Evolutionary conservation across 2,329 filamentous ascomycete genomes (phyloP), one percentile per base, ranked within the genome.

Genomic region (Penicillium crustosum): DNA sequence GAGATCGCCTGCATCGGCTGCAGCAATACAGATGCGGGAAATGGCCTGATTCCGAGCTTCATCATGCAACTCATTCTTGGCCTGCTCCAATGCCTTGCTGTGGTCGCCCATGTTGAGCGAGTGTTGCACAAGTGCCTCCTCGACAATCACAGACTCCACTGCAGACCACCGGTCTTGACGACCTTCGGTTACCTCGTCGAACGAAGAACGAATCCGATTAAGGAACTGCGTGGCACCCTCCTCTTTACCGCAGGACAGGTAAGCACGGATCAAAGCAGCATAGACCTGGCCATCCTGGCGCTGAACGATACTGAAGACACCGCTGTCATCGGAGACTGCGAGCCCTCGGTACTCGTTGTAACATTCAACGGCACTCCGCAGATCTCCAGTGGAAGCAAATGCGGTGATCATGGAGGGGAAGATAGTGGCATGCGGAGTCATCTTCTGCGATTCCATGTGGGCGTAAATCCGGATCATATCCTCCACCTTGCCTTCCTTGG

Each of bases 391-490:
- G 42, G 85, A 84, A 60, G 91, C 91, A 71, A 96, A 97, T 0
- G 93, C 92, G n/a, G 89, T 87, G 73, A 99, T 97, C 90, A 99
- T 96, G 19, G 88, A 84, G 1, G 92, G 89, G 77, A 96, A 97
- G 52, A 93, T 90, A 45, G 89, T 86, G 6, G 91, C 88, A 58
- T 89, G 87, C 0, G 93, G 91, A 17, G 85, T 83, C 23, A 91
- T 84, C 56, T 87, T 87, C 66, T 84, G 87, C 36, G 83, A 79
- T 74, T 96, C 91, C 92, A 97, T 95, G 74, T 97, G 91, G 63
- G 90, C 88, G 69, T 93, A 96, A 21, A 97, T 83, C 58, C 88
- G 86, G 35, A 95, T 86, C 93, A 99, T 97, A 60, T 96, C 91
- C 44, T 89, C 85, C 10, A 96, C 83, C 41, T 88, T 88, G 31